Evolutionary conservation across 1,139 yeast species (phyloP).

Genomic region (Yamadazyma jaroonii): DNA sequence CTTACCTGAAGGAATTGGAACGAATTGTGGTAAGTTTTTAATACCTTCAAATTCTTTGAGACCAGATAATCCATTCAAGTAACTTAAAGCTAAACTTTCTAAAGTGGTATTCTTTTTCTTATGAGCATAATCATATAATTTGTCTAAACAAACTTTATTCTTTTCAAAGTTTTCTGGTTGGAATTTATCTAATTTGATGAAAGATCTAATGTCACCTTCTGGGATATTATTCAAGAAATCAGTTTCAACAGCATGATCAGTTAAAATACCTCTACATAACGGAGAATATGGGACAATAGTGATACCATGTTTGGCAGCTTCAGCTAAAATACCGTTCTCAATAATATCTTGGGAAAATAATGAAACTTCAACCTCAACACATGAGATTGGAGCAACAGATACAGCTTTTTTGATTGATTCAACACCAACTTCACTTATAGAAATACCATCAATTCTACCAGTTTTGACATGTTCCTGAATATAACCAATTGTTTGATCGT

Average conservation of each 20-base stretch:
- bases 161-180: conserved; percentile 49
- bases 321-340: conserved; percentile 59
- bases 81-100: conserved; percentile 71
- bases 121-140: conserved; percentile 50
- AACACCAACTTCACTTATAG: conserved; percentile 68
- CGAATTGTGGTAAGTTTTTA: conserved; percentile 48
- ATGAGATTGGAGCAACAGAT: conserved; percentile 49
- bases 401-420: conserved; percentile 57
- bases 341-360: conserved; percentile 60
- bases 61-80: conserved; percentile 50
- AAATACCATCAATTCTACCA: conserved; percentile 63
- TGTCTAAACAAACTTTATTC: conserved; percentile 38
- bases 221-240: conserved; percentile 19
- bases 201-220: conserved; percentile 19
- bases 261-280: conserved; percentile 72
- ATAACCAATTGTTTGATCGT: conserved; percentile 48
- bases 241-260: conserved; percentile 53
- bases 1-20: conserved; percentile 79
- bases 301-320: conserved; percentile 44
- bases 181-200: conserved; percentile 33
- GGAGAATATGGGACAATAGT: conserved; percentile 82
- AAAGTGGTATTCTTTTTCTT: conserved; percentile 47
- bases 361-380: conserved; percentile 76
- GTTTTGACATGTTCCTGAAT: conserved; percentile 50
- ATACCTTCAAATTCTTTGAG: conserved; percentile 26